Base-by-base conservation (phyloP, 495 filamentous ascomycete genomes). In the Talaromyces ruber region DNA sequence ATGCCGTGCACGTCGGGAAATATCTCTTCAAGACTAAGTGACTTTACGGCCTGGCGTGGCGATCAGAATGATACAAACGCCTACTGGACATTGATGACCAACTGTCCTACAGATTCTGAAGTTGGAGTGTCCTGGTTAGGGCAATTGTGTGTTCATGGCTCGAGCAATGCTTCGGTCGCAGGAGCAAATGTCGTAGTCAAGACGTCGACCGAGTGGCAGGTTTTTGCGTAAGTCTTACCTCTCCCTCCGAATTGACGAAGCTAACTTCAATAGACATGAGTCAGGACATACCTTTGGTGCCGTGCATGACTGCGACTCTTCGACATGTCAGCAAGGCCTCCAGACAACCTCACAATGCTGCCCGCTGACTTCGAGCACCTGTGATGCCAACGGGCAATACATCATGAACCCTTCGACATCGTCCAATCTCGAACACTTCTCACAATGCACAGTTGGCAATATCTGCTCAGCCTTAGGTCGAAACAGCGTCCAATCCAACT, bases 331-430 rank as follows among this genome's bases (percentile, higher is more conserved):
- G 2, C 79, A 81, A 22, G 81, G 82, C 4, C 82, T 89, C 30
- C 79, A 79, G 32, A 74, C 79, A 25, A 80, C 80, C 9, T 92
- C 93, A 50, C 84, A 93, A 78, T 98, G 94, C 71, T 98, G 94
- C 70, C 95, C 93, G 0, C 80, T 96, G 24, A 86, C 79, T 63
- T 52, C 76, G n/a, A 71, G 63, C 32, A 82, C 78, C 1, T 98
- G 94, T 74, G 77, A 93, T 75, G 95, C 94, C 34, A 74, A 78
- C 32, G 87, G 85, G 24, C 70, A 80, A 51, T 98, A 86, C 73
- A 91, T 98, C 71, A 98, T 98, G 94, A 97, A 98, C 69, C 94
- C 94, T 0, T 93, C 88, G 30, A 92, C 94, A 1, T 82, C 77
- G 16, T 69, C 79, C 26, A 80, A 83, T 55, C 90, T 96, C 70